Base-by-base conservation (phyloP, 2,329 filamentous ascomycete genomes). In the Xylaria sp. region DNA sequence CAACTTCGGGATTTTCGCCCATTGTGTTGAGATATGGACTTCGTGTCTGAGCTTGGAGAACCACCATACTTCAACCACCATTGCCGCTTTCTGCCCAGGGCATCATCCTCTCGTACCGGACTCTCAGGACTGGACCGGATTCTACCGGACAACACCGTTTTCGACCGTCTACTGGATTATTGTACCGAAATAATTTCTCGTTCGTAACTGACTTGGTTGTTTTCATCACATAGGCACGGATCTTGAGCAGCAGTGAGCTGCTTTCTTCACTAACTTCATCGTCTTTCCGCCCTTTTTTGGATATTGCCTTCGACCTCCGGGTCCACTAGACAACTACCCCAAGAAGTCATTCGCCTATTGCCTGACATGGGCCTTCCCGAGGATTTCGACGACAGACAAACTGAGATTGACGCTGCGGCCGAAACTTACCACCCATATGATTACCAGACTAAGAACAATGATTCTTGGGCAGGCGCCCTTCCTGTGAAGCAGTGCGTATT, bases 381-480 rank as follows among this genome's bases (percentile, higher is more conserved):
- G 74, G 85, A 87, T 66, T 88, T 87, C 77, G 82, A 87, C 81
- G 85, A 87, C 75, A 83, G 83, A 83, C 78, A 86, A 75, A 82
- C 75, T 74, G 80, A 85, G 68, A 76, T 82, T 70, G 83, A 85
- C 68, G 80, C 83, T 67, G 79, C 84, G 72, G 78, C 80, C 68
- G 80, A 84, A 69, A 73, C 78, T 73, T 87, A 87, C 72, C 79
- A 82, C 72, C 84, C 82, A 55, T 97, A 93, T 86, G 86, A 91
- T 76, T 97, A 94, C 78, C 87, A 94, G 76, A 87, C 87, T 62
- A 87, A 92, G 75, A 91, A 92, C 80, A 91, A 92, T 74, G 76
- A 72, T 75, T 93, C 91, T 68, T 95, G 94, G 94, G 94, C 93
- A 70, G 91, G 92, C 73, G 90, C 93, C 73, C 85, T 99, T 70